phyloP scores from a whole-genome alignment of 2,329 filamentous ascomycete species.

The Fusarium goolgardi region DNA sequence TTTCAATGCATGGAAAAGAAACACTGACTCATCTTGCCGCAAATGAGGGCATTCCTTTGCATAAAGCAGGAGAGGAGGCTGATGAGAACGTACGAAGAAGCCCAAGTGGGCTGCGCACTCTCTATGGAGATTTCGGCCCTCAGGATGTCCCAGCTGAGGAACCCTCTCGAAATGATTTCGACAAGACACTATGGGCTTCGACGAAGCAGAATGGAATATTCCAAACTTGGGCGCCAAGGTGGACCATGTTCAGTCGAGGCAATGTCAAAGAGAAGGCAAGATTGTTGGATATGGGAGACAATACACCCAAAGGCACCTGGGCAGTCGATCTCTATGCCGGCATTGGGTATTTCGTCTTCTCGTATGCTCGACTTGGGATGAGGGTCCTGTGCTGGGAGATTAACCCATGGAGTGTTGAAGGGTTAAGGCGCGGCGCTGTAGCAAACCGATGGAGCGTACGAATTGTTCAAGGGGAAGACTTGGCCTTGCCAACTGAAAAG shows the following conservation, averaged over 20 bases:
- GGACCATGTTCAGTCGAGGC: slow-evolving; percentile 94
- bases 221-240: slow-evolving; percentile 88
- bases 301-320: slow-evolving; percentile 51
- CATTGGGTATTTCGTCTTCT: slow-evolving; percentile 94
- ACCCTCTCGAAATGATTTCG: slow-evolving; percentile 66
- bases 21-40: slow-evolving; percentile 67
- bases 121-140: slow-evolving; percentile 81
- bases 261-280: slow-evolving; percentile 91
- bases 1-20: slow-evolving; percentile 57
- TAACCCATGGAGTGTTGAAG: slow-evolving; percentile 89
- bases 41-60: slow-evolving; percentile 70
- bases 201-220: slow-evolving; percentile 81
- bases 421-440: slow-evolving; percentile 77
- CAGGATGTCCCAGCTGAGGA: slow-evolving; percentile 37
- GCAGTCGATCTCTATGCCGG: slow-evolving; percentile 90
- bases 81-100: slow-evolving; percentile 77
- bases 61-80: slow-evolving; percentile 43
- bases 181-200: slow-evolving; percentile 79
- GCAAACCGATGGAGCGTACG: slow-evolving; percentile 74
- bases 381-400: slow-evolving; percentile 88
- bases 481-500: slow-evolving; percentile 54
- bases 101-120: slow-evolving; percentile 74
- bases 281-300: slow-evolving; percentile 65
- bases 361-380: slow-evolving; percentile 78
- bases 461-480: slow-evolving; percentile 60